Percentiles rank a stretch among this genome's conserved stretches.
These are phyloP conservation scores for Hypoxylon crocopeplum DNA, from an alignment of 495 filamentous ascomycete genomes.

Conservation along the genomic window DNA sequence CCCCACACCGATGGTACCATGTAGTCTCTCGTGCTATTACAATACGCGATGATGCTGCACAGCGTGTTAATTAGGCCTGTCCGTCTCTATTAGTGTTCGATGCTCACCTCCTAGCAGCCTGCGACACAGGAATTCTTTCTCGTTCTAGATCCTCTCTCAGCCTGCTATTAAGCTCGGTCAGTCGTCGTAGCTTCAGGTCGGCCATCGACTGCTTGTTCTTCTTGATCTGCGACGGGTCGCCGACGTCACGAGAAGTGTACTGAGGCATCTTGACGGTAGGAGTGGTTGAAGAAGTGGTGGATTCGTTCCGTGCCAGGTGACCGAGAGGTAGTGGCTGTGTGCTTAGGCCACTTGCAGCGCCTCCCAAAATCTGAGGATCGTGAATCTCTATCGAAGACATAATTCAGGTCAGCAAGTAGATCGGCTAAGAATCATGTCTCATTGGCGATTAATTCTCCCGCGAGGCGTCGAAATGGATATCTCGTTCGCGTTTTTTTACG, in stretches of 20 bases:
- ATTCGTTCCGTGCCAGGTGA: constrained; percentile 29
- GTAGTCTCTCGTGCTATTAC: constrained; percentile 94
- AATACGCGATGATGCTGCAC: constrained; percentile 90
- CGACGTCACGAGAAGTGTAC: constrained; percentile 62
- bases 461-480: constrained; percentile 8
- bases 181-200: constrained; percentile 91
- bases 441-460: constrained; percentile 21
- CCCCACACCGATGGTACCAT: constrained; percentile 99
- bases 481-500: constrained; percentile 14
- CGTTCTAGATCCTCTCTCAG: constrained; percentile 94
- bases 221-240: constrained; percentile 74
- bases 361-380: constrained; percentile 31
- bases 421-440: constrained; percentile 24
- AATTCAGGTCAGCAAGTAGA: constrained; percentile 20
- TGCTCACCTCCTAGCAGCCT: constrained; percentile 86
- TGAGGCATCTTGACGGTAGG: constrained; percentile 55
- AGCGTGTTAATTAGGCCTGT: constrained; percentile 12
- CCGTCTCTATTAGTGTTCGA: background rate
- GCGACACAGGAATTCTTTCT: constrained; percentile 92
- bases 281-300: constrained; percentile 21
- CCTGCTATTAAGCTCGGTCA: constrained; percentile 94
- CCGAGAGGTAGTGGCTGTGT: constrained; percentile 36
- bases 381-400: constrained; percentile 36
- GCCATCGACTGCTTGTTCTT: constrained; percentile 99
- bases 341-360: constrained; percentile 31